These are phyloP conservation scores for Porcisia hertigi DNA, from an alignment of 208 protist genomes.

Conservation along the genomic window DNA sequence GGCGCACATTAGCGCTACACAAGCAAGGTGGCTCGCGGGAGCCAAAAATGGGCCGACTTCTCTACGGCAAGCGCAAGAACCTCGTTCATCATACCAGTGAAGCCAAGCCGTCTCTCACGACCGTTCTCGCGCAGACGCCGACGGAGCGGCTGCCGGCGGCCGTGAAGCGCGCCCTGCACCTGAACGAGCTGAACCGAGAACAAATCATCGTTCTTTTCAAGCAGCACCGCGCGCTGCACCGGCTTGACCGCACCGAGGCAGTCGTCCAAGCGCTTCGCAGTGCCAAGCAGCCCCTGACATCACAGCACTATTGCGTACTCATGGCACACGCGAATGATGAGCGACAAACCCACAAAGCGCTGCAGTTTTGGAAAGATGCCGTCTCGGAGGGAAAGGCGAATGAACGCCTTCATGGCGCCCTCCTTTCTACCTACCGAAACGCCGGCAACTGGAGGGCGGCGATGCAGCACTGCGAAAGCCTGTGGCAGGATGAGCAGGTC, in stretches of 20 bases:
- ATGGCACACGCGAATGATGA: conserved; percentile 90
- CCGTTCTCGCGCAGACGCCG: conserved; percentile 49
- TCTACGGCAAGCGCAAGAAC: conserved; percentile 88
- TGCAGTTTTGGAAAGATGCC: conserved; percentile 71
- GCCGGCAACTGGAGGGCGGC: conserved; percentile 68
- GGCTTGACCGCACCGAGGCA: conserved; percentile 74
- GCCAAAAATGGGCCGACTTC: conserved; percentile 61
- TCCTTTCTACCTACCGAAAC: conserved; percentile 70
- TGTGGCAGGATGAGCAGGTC: conserved; percentile 67
- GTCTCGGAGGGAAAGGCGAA: conserved; percentile 61
- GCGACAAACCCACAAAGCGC: conserved; percentile 47
- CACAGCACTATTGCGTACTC: conserved; percentile 77
- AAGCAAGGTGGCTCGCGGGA: conserved; percentile 9
- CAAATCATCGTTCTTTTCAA: conserved; percentile 55
- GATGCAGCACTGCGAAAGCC: conserved; percentile 61
- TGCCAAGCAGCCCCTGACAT: conserved; percentile 41
- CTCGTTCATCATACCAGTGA: conserved; percentile 54
- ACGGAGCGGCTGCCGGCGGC: conserved; percentile 37
- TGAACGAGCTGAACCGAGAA: conserved; percentile 59
- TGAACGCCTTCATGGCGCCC: conserved; percentile 63
- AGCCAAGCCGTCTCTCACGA: conserved; percentile 48
- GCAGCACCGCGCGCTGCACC: conserved; percentile 64
- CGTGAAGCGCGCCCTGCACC: conserved; percentile 43
- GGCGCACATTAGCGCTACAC: conserved; percentile 6
- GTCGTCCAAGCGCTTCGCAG: conserved; percentile 50